Evolutionary conservation across 257 asterid genomes (phyloP).

Genomic region (Solanum arcanum): DNA sequence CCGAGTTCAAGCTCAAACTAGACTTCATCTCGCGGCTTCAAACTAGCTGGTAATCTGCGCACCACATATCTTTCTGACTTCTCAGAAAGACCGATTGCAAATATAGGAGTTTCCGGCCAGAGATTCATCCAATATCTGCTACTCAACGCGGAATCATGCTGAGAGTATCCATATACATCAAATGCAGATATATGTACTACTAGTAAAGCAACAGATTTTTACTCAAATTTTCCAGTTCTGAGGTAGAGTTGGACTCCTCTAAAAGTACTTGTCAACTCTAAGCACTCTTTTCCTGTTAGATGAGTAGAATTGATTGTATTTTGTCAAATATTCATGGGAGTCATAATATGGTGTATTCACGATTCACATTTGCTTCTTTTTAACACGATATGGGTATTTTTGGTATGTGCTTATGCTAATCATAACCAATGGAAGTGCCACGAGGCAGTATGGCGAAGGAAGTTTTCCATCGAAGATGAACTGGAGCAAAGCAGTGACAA

Average conservation of each 20-base stretch:
- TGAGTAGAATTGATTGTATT: not conserved
- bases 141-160: not conserved
- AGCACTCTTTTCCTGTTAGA: not conserved
- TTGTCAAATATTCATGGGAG: not conserved
- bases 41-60: not conserved
- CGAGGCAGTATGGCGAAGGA: conserved; percentile 69
- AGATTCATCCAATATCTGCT: not conserved
- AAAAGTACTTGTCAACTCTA: not conserved
- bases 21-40: not conserved
- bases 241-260: not conserved
- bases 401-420: conserved; percentile 76
- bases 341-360: not conserved
- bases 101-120: not conserved
- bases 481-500: conserved; percentile 86
- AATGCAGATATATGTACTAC: not conserved
- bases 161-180: not conserved
- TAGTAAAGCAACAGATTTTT: not conserved
- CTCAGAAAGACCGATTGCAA: not conserved
- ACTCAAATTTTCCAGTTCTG: not conserved
- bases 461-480: conserved; percentile 74
- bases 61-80: not conserved
- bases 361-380: conserved; percentile 46
- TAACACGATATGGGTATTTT: conserved; percentile 68
- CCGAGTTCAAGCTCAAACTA: not conserved
- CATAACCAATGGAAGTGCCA: conserved; percentile 82